Conservation (phyloP, 352 stramenopile species). For the Pythium guiyangense region DNA sequence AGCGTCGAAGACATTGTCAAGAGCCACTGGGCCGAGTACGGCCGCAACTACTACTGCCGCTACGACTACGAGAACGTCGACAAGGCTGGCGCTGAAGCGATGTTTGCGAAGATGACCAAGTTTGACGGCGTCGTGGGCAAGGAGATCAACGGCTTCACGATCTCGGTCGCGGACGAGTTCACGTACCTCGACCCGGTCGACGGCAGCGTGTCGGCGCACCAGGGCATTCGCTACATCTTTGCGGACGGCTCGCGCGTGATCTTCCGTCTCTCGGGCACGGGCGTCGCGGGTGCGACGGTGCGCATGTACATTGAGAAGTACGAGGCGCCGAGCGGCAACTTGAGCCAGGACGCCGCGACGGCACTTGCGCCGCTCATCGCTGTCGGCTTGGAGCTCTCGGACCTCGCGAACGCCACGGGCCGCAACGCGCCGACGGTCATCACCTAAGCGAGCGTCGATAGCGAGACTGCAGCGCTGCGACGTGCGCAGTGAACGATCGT, state of each 20-base stretch:
- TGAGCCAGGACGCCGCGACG: slow-evolving; percentile 69
- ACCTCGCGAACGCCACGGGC: slow-evolving; percentile 92
- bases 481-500: too few species aligned
- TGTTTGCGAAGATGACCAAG: slow-evolving; percentile 74
- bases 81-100: slow-evolving; percentile 68
- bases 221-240: slow-evolving; percentile 97
- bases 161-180: slow-evolving; percentile 95
- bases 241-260: slow-evolving; percentile 93
- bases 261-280: slow-evolving; percentile 98
- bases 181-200: slow-evolving; percentile 98
- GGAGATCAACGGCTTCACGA: slow-evolving; percentile 72
- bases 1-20: slow-evolving; percentile 95
- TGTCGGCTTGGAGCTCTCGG: slow-evolving; percentile 89
- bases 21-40: slow-evolving; percentile 96
- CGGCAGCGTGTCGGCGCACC: slow-evolving; percentile 92
- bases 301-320: slow-evolving; percentile 99
- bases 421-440: slow-evolving; percentile 95
- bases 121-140: slow-evolving; percentile 65
- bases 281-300: slow-evolving; percentile 95
- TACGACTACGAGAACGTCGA: slow-evolving; percentile 99
- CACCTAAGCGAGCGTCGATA: slow-evolving; percentile 88
- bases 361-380: slow-evolving; percentile 90
- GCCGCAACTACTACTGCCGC: slow-evolving; percentile 98
- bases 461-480: not conserved
- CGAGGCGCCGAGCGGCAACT: slow-evolving; percentile 83